These are phyloP conservation scores for Chrysoporthe puriensis DNA, from an alignment of 2,329 filamentous ascomycete species.

Conservation along the genomic window DNA sequence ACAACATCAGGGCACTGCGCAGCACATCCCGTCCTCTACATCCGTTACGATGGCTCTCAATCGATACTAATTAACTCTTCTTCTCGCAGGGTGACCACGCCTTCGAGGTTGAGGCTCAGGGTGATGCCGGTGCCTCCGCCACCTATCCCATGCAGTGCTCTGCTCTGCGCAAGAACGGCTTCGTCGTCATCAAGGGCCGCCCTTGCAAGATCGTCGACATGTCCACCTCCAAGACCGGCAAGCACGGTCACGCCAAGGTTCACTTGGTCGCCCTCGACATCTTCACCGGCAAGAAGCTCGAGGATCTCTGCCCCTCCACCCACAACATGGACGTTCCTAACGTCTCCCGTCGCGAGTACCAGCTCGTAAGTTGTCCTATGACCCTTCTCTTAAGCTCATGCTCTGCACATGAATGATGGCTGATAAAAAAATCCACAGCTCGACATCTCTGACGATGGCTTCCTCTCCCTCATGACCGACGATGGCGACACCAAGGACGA, in stretches of 20 bases:
- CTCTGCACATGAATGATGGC: background rate
- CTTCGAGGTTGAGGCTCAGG: conserved; percentile 72
- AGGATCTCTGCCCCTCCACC: conserved; percentile 98
- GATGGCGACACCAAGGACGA: conserved; percentile 90
- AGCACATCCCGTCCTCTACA: conserved; percentile 12
- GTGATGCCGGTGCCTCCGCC: conserved; percentile 91
- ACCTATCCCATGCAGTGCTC: conserved; percentile 99
- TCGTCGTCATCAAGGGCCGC: conserved; percentile 97
- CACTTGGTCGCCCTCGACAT: conserved; percentile 98
- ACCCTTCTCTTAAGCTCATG: background rate
- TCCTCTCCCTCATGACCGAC: conserved; percentile 91
- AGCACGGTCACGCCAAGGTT: conserved; percentile 99
- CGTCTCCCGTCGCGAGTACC: conserved; percentile 87
- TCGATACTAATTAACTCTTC: conserved; percentile 19
- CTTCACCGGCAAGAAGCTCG: conserved; percentile 99
- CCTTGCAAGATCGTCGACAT: conserved; percentile 99
- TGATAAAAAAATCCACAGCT: conserved; percentile 59
- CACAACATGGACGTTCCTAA: conserved; percentile 98
- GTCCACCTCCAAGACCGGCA: conserved; percentile 99
- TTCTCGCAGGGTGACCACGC: conserved; percentile 62
- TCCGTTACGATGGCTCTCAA: conserved; percentile 20
- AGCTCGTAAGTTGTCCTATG: conserved; percentile 72
- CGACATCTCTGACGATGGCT: conserved; percentile 91
- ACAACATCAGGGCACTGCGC: conserved; percentile 31
- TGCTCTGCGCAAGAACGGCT: conserved; percentile 98